A percentile compares a stretch with the other conserved stretches of the same genome.
Evolutionary conservation across 2,329 filamentous ascomycete genomes (phyloP).

Genomic region (Cladosporium cucumerinum): DNA sequence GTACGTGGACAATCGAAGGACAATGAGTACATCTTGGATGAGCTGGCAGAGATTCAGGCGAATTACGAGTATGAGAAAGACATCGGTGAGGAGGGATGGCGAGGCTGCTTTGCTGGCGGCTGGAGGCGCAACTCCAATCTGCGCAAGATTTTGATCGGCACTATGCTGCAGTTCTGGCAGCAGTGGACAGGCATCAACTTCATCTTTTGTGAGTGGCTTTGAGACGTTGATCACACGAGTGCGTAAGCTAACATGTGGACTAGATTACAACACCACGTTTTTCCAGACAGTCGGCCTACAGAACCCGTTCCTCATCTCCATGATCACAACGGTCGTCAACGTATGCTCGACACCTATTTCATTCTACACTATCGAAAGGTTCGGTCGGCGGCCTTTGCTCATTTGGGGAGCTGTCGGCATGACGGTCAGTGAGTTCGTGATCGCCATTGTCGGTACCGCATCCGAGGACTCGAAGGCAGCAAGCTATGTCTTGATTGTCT

Average conservation of each 20-base stretch:
- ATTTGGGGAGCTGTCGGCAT: slow-evolving; percentile 76
- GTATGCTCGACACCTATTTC: slow-evolving; percentile 80
- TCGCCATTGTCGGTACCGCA: slow-evolving; percentile 62
- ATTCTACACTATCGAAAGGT: slow-evolving; percentile 80
- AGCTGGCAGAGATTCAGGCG: slow-evolving; percentile 81
- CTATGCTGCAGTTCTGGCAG: slow-evolving; percentile 48
- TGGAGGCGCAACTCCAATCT: slow-evolving; percentile 51
- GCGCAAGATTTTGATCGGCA: slow-evolving; percentile 48
- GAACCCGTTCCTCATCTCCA: slow-evolving; percentile 77
- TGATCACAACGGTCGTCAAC: slow-evolving; percentile 87
- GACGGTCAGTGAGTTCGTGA: slow-evolving; percentile 81
- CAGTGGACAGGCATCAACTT: slow-evolving; percentile 86
- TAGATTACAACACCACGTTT: slow-evolving; percentile 68
- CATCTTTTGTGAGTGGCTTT: slow-evolving; percentile 53
- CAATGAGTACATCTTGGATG: slow-evolving; percentile 71
- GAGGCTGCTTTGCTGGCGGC: slow-evolving; percentile 57
- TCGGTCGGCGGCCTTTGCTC: slow-evolving; percentile 77
- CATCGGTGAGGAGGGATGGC: slow-evolving; percentile 54
- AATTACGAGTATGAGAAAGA: slow-evolving; percentile 81
- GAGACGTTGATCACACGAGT: background rate
- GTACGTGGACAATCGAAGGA: slow-evolving; percentile 72
- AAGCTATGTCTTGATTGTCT: slow-evolving; percentile 62
- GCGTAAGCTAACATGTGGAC: background rate
- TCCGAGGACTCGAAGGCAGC: slow-evolving; percentile 48
- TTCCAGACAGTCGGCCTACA: slow-evolving; percentile 71